Evolutionary conservation across 306 rosid genomes (phyloP), one percentile per base, ranked within the genome.

Genomic region (Comarum palustre): DNA sequence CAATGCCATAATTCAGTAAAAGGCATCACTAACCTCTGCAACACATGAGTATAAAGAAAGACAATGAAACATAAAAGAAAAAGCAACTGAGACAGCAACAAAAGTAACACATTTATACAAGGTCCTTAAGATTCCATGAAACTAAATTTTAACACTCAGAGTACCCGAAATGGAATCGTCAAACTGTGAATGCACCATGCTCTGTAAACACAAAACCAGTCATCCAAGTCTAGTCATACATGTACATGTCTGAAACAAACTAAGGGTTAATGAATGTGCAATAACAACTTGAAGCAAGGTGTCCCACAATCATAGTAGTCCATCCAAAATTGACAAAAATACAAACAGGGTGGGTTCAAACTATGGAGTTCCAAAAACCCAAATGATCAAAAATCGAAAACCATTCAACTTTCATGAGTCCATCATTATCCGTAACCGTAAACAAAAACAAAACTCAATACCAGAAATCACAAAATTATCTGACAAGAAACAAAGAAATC

Each of bases 1-100:
- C 42, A 61, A 52, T 31, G n/a, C 66, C 32, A 50, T 73, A 66
- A 46, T 73, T 25, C 24, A 20, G 36, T 64, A 20, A 64, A 48
- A 70, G 65, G 57, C 76, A 64, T 29, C 46, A 42, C 60, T 27
- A 75, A 64, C 66, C 32, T 45, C 68, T 39, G 60, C 38, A 24
- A 46, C 31, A 12, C 69, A 74, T 41, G 31, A 19, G 27, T 39
- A 43, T 12, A 12, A 6, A 34, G 65, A 54, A 48, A 67, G 66
- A 9, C 67, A 48, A 62, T 32, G 43, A 75, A 72, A 47, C 4
- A 19, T 43, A 63, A 25, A 62, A 2, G 76, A 71, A 64, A 71
- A 47, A 29, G 63, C 43, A 69, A 73, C 32, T 10, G 48, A 63
- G 55, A 73, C 6, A 4, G 61, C 66, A 64, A 63, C 61, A 63